Conservation (phyloP, 2,329 filamentous ascomycete species). For the Pseudomassariella vexata region DNA sequence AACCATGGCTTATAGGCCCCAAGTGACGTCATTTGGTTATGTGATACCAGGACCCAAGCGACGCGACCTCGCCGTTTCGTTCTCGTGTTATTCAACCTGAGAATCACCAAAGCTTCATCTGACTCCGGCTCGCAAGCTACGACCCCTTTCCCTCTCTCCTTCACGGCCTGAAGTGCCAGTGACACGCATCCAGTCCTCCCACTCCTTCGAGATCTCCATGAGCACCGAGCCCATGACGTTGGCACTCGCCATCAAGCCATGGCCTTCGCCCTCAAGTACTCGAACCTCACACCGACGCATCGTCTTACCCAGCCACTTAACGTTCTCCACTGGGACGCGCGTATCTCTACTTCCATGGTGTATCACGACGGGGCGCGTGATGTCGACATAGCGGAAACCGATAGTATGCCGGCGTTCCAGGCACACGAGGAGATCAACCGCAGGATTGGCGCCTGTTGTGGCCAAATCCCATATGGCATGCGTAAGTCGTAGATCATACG, state of each 20-base stretch:
- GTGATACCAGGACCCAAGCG: no score
- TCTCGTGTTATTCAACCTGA: no score
- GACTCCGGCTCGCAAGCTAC: constrained; percentile 5
- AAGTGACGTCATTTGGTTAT: no score
- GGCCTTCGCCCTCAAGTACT: constrained; percentile 84
- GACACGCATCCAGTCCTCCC: constrained; percentile 77
- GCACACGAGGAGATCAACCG: constrained; percentile 87
- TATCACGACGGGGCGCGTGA: constrained; percentile 84
- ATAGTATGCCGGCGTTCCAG: constrained; percentile 86
- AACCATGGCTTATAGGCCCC: no score
- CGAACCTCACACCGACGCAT: constrained; percentile 92
- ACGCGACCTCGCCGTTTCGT: no score
- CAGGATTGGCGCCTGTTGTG: constrained; percentile 86
- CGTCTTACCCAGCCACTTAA: constrained; percentile 86
- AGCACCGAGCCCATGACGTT: constrained; percentile 90
- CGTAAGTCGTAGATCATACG: constrained; percentile 80
- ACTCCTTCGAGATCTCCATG: constrained; percentile 89
- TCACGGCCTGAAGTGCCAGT: constrained; percentile 26
- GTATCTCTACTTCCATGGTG: constrained; percentile 90
- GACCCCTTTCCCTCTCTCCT: constrained; percentile 4
- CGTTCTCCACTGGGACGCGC: constrained; percentile 89
- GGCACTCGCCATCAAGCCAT: constrained; percentile 93
- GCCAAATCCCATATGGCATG: constrained; percentile 93
- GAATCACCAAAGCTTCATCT: no score
- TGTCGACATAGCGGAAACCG: constrained; percentile 95